Evolutionary conservation across 208 protist species (phyloP), one percentile per base, ranked within the genome.

Genomic region (Trypanosoma boissoni): DNA sequence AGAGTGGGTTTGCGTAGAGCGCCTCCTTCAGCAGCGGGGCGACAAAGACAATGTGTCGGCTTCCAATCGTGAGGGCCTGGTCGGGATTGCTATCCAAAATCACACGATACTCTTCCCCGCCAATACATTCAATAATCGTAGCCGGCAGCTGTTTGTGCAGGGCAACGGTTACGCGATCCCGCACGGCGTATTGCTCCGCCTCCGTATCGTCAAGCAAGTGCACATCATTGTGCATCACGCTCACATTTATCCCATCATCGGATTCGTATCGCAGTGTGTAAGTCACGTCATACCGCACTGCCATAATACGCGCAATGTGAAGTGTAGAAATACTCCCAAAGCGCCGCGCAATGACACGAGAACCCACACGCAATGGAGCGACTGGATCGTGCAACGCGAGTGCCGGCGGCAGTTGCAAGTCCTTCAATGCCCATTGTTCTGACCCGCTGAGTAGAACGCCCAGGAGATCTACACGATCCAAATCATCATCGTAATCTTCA

Each of bases 11-110:
- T 0, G 77, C 88, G 16, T 96, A 92, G 46, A 98, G 90, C 32
- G 88, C 76, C 3, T 74, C 80, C 9, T 90, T 85, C 8, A 87
- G 60, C 16, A 86, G 53, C 3, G 78, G 80, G 21, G 51, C 36
- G 27, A 89, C 78, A 12, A 85, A 83, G 6, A 89, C 71, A 43
- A 92, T 78, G 46, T 92, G 67, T 32, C 64, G 39, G 37, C 68
- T 24, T 44, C 52, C 65, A 16, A 99, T 96, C 21, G 95, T 91
- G 24, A 88, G 72, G 14, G 96, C 92, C n/a, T 96, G 93, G 74
- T 97, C 97, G 29, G 97, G 89, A 37, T 99, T 95, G 5, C 98
- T 56, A 39, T 98, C 96, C 0, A 99, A 92, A 31, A 84, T 68
- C 23, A 76, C 68, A 44, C 78, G 64, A 36, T 88, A 87, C 27